Base-by-base conservation (phyloP, 2,329 filamentous ascomycete genomes). In the Colletotrichum chlorophyti region DNA sequence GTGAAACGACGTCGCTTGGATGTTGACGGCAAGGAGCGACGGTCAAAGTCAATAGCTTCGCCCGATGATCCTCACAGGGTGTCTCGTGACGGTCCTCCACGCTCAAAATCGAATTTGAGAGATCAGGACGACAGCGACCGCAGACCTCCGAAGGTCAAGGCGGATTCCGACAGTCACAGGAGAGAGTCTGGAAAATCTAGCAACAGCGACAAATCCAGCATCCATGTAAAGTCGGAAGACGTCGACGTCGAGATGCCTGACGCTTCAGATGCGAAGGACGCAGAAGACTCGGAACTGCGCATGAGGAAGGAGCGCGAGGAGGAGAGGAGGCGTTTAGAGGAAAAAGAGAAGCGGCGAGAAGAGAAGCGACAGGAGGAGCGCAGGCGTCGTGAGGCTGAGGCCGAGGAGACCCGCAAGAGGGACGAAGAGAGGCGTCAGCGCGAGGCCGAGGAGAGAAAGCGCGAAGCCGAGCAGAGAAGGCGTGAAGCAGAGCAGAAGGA, bases 1-100 rank as follows among this genome's bases (percentile, higher is more conserved):
- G 62, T 75, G 15, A 89, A 89, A 68, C 76, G 82, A 63, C 77
- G 86, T 55, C 84, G 83, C 29, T 66, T 89, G 3, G 85, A 88
- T 57, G 65, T 70, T 1, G 84, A 87, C 14, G 68, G 68, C 38
- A 82, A 79, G 55, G 83, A 86, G 51, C 80, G 75, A 65, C 77
- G 77, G 5, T 67, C 66, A 26, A 81, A 79, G 47, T 76, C 73
- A 4, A 70, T 71, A 26, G 66, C 70, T 5, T 79, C 80, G 0
- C 75, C 79, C 7, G 82, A 85, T 10, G 77, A 76, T 31, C 77
- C 76, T 14, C 72, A 73, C 14, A 57, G 59, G 14, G 12, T 31
- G 27, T 38, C 47, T 26, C 60, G 54, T 14, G 58, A 63, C 1
- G 38, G 35, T 31, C 49, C 52, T 26, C 38, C 64, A 15, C 60